Percentiles rank a stretch among this genome's conserved stretches.
Conservation (phyloP, 2,329 filamentous ascomycete genomes). For the Stylonectria norvegica region DNA sequence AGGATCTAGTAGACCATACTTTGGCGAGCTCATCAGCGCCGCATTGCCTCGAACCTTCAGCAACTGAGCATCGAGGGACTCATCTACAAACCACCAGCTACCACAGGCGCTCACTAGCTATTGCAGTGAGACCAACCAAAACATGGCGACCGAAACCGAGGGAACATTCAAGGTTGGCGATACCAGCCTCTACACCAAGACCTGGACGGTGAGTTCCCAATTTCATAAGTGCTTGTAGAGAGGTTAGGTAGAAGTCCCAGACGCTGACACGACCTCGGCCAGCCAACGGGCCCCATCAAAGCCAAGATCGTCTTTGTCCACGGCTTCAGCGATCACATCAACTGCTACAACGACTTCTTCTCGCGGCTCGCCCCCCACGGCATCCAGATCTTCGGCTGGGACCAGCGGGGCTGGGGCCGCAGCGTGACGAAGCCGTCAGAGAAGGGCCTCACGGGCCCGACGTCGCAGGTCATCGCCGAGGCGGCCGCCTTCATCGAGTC, state of each 20-base stretch:
- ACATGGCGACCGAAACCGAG: slow-evolving; percentile 45
- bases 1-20: too few relatives aligned
- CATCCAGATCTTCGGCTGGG: slow-evolving; percentile 74
- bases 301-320: slow-evolving; percentile 82
- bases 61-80: too few relatives aligned
- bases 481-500: slow-evolving; percentile 70
- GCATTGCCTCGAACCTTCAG: too few relatives aligned
- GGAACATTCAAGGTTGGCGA: slow-evolving; percentile 47
- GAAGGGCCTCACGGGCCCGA: slow-evolving; percentile 71
- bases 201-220: slow-evolving; percentile 50
- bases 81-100: too few relatives aligned
- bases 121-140: too few relatives aligned
- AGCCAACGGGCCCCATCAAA: slow-evolving; percentile 55
- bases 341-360: slow-evolving; percentile 74
- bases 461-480: slow-evolving; percentile 68
- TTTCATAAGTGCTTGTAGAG: neutral
- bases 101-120: too few relatives aligned
- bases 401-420: slow-evolving; percentile 87
- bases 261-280: slow-evolving; percentile 13
- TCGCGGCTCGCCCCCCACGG: slow-evolving; percentile 63
- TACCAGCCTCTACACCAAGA: slow-evolving; percentile 52
- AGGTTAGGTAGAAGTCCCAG: neutral
- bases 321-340: slow-evolving; percentile 84
- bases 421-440: slow-evolving; percentile 61
- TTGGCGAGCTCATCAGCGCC: too few relatives aligned